phyloP scores from a whole-genome alignment of 768 basidiomycete species.

The Lactifluus echinatus region DNA sequence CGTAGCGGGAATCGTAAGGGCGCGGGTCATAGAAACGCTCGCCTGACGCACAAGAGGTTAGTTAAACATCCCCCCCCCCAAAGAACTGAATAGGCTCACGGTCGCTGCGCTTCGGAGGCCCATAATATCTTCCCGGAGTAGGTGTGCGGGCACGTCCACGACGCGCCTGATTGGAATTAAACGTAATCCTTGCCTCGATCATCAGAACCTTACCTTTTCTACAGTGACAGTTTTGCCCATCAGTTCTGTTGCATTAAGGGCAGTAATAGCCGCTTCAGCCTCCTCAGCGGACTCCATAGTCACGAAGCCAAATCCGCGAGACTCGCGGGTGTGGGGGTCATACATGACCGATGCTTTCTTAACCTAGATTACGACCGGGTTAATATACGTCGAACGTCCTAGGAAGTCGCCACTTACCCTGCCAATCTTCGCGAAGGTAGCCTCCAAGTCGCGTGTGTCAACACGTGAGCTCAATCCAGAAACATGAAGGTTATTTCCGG shows the following conservation, averaged over 20 bases:
- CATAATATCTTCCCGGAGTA: conserved; percentile 92
- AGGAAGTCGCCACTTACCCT: conserved; percentile 41
- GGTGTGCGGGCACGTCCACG: conserved; percentile 86
- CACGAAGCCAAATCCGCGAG: conserved; percentile 84
- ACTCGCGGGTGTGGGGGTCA: conserved; percentile 60
- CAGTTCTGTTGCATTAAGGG: conserved; percentile 73
- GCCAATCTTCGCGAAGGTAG: conserved; percentile 82
- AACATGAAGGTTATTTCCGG: conserved; percentile 60
- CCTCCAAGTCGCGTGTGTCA: conserved; percentile 83
- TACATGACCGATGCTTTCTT: conserved; percentile 55
- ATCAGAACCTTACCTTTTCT: conserved; percentile 57
- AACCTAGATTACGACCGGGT: conserved; percentile 35
- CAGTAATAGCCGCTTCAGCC: conserved; percentile 84
- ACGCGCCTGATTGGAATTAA: conserved; percentile 49
- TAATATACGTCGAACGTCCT: not conserved
- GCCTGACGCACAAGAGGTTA: conserved; percentile 31
- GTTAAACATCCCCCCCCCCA: no score
- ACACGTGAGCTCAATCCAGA: conserved; percentile 50
- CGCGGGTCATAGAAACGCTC: conserved; percentile 89
- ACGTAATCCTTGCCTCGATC: not conserved
- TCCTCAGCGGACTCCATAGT: conserved; percentile 79
- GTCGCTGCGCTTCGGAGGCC: conserved; percentile 76
- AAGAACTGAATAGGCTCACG: conserved; percentile 29
- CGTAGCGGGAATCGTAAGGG: conserved; percentile 84
- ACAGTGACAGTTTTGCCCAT: conserved; percentile 84